Evolutionary conservation across 140 eudicot species (phyloP).

Genomic region (Anethum foeniculum): DNA sequence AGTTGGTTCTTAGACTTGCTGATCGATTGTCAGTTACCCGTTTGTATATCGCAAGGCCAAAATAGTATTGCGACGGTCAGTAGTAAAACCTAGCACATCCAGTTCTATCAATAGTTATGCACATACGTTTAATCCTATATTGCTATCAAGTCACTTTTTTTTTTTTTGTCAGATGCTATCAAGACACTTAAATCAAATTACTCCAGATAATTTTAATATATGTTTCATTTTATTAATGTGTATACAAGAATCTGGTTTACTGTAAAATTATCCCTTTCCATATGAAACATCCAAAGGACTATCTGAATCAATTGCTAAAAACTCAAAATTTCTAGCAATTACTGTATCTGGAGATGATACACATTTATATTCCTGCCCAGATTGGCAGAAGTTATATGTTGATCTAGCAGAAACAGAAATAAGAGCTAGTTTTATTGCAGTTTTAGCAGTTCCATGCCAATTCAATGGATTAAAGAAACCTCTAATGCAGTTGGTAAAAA

Average conservation of each 20-base stretch:
- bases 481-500: not conserved
- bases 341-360: not conserved
- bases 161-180: too few relatives aligned
- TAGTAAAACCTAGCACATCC: not conserved
- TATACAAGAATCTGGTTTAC: not conserved
- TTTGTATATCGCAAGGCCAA: not conserved
- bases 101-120: not conserved
- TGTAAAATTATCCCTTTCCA: slow-evolving; percentile 12
- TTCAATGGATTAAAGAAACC: slow-evolving; percentile 16
- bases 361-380: not conserved
- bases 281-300: slow-evolving; percentile 3
- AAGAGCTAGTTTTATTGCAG: slow-evolving; percentile 11
- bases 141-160: not conserved
- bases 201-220: not conserved
- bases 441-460: slow-evolving; percentile 5
- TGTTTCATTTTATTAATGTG: not conserved
- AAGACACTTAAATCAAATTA: not conserved
- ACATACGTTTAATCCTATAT: not conserved
- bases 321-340: not conserved
- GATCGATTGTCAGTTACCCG: not conserved
- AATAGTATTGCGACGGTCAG: too few relatives aligned
- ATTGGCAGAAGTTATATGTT: not conserved
- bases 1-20: not conserved
- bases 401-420: not conserved
- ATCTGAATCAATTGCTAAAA: not conserved